Conservation (phyloP, 345 rosid species). For the Lepidium didymum region DNA sequence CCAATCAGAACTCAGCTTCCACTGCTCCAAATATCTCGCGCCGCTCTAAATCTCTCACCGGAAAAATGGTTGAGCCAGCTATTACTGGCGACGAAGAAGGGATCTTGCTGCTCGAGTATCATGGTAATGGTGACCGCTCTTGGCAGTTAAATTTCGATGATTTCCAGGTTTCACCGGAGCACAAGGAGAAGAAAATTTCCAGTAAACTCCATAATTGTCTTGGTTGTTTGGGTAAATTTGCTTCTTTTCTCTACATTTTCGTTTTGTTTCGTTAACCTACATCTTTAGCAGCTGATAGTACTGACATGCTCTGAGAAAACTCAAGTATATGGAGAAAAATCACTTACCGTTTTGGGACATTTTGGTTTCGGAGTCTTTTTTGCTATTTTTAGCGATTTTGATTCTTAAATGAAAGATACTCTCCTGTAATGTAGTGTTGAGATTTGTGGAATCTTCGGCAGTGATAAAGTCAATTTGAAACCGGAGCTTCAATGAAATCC, state of each 20-base stretch:
- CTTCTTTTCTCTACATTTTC: neutral
- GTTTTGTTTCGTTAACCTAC: neutral
- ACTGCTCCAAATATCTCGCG: neutral
- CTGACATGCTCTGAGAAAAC: neutral
- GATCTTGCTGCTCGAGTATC: conserved; percentile 39
- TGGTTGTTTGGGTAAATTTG: conserved; percentile 58
- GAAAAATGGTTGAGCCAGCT: conserved; percentile 39
- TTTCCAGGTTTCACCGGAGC: conserved; percentile 48
- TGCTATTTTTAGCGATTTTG: neutral
- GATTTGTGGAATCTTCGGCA: neutral
- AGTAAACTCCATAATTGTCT: conserved; percentile 63
- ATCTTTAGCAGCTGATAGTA: neutral
- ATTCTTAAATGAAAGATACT: neutral
- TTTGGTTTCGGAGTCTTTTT: neutral
- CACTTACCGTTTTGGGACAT: neutral
- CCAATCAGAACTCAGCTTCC: neutral
- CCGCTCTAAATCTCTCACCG: neutral
- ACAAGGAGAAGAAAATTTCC: conserved; percentile 43
- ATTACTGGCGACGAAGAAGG: conserved; percentile 44
- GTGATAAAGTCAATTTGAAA: neutral
- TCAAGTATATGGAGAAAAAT: neutral
- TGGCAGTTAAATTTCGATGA: conserved; percentile 95
- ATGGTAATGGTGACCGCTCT: conserved; percentile 49
- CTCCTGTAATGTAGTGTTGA: neutral
- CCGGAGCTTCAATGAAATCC: neutral